phyloP scores from a whole-genome alignment of 2,329 filamentous ascomycete species.

The Cladorrhinum sp. region DNA sequence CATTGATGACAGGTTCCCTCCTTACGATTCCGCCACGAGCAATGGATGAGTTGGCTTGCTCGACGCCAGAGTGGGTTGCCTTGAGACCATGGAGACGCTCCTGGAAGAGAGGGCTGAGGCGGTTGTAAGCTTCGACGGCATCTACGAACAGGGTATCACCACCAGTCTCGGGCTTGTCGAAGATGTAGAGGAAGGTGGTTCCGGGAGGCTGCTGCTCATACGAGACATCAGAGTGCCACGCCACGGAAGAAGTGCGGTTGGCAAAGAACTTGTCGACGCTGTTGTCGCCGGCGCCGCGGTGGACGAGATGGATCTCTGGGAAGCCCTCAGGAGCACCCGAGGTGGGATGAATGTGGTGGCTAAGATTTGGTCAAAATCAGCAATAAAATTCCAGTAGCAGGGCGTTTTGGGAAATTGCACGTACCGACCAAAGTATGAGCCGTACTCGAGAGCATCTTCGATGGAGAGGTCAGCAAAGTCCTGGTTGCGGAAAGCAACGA shows the following conservation, averaged over 20 bases:
- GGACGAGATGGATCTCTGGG: slow-evolving; percentile 69
- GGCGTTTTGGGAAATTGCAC: neutral
- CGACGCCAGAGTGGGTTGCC: slow-evolving; percentile 76
- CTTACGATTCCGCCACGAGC: slow-evolving; percentile 67
- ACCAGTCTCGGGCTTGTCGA: slow-evolving; percentile 77
- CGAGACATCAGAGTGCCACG: slow-evolving; percentile 86
- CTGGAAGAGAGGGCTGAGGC: slow-evolving; percentile 75
- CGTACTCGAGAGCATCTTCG: slow-evolving; percentile 60
- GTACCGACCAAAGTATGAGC: slow-evolving; percentile 50
- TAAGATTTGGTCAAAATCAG: neutral
- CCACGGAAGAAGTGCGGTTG: slow-evolving; percentile 72
- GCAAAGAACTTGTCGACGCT: slow-evolving; percentile 58
- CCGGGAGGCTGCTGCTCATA: slow-evolving; percentile 87
- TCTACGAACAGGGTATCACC: slow-evolving; percentile 85
- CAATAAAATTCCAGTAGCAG: neutral
- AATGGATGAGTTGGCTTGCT: slow-evolving; percentile 72
- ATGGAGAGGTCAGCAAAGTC: slow-evolving; percentile 64
- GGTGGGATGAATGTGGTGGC: slow-evolving; percentile 71
- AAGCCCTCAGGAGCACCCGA: slow-evolving; percentile 66
- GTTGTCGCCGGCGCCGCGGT: slow-evolving; percentile 65
- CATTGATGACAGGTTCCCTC: slow-evolving; percentile 69
- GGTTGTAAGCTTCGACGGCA: slow-evolving; percentile 74
- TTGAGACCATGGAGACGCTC: slow-evolving; percentile 76
- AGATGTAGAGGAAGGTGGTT: slow-evolving; percentile 82
- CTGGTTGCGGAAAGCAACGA: slow-evolving; percentile 68